phyloP scores from a whole-genome alignment of 805 yeast genomes.

The Metschnikowia henanensis region DNA sequence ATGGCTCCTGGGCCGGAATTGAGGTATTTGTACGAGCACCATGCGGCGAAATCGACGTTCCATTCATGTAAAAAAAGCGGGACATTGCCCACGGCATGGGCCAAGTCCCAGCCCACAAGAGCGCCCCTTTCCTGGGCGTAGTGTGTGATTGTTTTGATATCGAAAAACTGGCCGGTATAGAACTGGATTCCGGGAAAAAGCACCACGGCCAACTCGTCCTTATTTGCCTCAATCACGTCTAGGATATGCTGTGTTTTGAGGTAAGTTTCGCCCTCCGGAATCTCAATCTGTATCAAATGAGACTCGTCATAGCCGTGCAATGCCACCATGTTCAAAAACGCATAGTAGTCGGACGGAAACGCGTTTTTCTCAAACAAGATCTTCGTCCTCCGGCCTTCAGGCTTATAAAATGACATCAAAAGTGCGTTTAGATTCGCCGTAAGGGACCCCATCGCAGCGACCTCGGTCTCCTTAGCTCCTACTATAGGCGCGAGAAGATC shows the following conservation, averaged over 20 bases:
- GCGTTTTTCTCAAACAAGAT: conserved; percentile 84
- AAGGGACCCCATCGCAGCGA: conserved; percentile 84
- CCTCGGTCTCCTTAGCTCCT: conserved; percentile 76
- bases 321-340: conserved; percentile 70
- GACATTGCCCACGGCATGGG: conserved; percentile 93
- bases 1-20: conserved; percentile 95
- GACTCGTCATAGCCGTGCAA: conserved; percentile 52
- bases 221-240: conserved; percentile 50
- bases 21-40: conserved; percentile 92
- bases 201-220: conserved; percentile 66
- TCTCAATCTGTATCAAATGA: conserved; percentile 62
- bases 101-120: conserved; percentile 90
- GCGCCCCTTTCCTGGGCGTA: conserved; percentile 54
- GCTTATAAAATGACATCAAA: conserved; percentile 72
- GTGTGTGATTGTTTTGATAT: conserved; percentile 67
- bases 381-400: conserved; percentile 56
- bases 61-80: conserved; percentile 77
- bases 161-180: conserved; percentile 88
- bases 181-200: conserved; percentile 89
- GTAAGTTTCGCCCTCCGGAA: conserved; percentile 56
- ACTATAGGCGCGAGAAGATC: conserved; percentile 71
- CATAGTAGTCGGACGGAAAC: conserved; percentile 91
- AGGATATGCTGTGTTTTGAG: conserved; percentile 66
- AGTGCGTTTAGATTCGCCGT: conserved; percentile 81
- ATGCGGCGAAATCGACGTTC: conserved; percentile 90